Base-by-base conservation (phyloP, 352 stramenopile genomes). In the Nothophytophthora sp. region DNA sequence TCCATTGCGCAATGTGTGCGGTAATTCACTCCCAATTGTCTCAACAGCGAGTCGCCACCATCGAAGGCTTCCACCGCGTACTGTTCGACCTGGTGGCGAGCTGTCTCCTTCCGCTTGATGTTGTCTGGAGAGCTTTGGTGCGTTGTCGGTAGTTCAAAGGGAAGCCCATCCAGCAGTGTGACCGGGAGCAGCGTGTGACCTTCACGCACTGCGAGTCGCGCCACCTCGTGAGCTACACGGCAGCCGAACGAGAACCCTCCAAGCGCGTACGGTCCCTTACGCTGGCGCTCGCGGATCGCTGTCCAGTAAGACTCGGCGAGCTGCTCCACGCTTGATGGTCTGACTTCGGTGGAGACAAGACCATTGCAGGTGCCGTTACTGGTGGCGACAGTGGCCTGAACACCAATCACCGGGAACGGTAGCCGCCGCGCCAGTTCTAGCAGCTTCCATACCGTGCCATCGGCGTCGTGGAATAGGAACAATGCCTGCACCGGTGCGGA, bases 201-300 rank as follows among this genome's bases (percentile, higher is more conserved):
- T 8, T 76, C 60, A 1, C 19, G 20, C 8, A 37, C 20, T 0
- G 58, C 70, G 15, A 81, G 42, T 3, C 62, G 37, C 8, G 65
- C 70, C 12, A 84, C 57, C 23, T 68, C 68, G 23, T 79, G 50
- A 5, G 75, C 75, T 10, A 89, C 63, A 9, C 77, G 75, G 37
- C 75, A 81, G 4, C 78, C 78, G 58, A 87, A 89, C 1, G 78
- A 89, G 39, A 77, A 89, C 7, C 75, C 78, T 5, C 72, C 75
- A 8, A 89, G 53, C 24, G 51, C 51, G 35, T 76, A 83, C 30
- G 69, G 72, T 15, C 75, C 71, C 6, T 30, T 4, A 3, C 27
- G 24, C 42, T 86, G 75, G 16, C 67, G 47, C 4, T 48, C 32
- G 18, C 41, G 61, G 44, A 77, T 76, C 32, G 48, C 50, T 0